phyloP scores from a whole-genome alignment of 495 filamentous ascomycete genomes.

The Hypoxylon fragiforme region DNA sequence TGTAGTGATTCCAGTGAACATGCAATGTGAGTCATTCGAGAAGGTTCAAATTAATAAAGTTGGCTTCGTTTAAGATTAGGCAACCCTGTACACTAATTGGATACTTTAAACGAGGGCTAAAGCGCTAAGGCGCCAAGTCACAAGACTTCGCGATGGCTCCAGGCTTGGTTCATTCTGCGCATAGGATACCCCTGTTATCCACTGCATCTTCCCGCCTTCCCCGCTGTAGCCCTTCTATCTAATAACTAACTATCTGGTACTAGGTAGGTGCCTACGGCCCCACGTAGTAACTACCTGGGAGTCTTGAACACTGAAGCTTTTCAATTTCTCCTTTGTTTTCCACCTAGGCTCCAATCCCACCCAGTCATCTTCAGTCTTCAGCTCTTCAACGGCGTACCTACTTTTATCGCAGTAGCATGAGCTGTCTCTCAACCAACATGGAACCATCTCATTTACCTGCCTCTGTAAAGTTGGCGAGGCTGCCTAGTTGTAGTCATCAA shows the following conservation, averaged over 20 bases:
- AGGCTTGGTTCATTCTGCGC: not conserved
- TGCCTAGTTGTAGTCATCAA: too few species aligned
- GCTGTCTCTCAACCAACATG: slow-evolving; percentile 4
- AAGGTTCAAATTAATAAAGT: too few species aligned
- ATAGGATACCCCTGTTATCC: not conserved
- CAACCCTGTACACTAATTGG: not conserved
- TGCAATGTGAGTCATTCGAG: too few species aligned
- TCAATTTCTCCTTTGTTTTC: slow-evolving; percentile 22
- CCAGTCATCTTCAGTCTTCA: slow-evolving; percentile 17
- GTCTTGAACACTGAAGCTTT: too few species aligned
- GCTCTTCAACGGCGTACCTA: slow-evolving; percentile 7
- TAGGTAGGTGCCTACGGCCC: too few species aligned
- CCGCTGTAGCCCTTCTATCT: slow-evolving; percentile 1
- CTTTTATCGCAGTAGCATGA: slow-evolving; percentile 6
- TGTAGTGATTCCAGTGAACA: not conserved
- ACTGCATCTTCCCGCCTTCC: not conserved
- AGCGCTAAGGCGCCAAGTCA: slow-evolving; percentile 20
- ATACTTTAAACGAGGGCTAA: not conserved
- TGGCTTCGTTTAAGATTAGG: too few species aligned
- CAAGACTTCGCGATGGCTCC: slow-evolving; percentile 27
- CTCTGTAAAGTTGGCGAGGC: slow-evolving; percentile 5
- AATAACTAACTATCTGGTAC: too few species aligned
- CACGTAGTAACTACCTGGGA: too few species aligned
- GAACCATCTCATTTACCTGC: slow-evolving; percentile 4
- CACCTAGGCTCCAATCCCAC: slow-evolving; percentile 28